Evolutionary conservation across 129 eudicot species (phyloP).

Genomic region (Arctium lappa): DNA sequence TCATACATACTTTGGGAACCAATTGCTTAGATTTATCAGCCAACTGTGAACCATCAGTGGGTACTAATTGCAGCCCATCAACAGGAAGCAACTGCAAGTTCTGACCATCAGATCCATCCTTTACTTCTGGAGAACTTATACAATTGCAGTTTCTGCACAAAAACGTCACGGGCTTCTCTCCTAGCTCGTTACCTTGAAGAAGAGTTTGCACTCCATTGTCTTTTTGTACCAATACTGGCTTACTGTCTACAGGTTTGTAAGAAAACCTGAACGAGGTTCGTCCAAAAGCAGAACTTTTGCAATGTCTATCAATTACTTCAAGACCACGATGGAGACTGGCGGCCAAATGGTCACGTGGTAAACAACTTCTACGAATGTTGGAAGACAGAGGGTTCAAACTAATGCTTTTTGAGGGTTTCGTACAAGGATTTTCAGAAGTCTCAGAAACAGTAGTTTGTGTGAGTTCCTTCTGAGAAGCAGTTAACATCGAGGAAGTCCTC

Average conservation of each 20-base stretch:
- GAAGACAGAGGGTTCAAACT: slow-evolving; percentile 1
- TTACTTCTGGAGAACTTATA: slow-evolving; percentile 27
- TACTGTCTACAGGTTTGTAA: slow-evolving; percentile 51
- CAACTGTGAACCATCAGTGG: slow-evolving; percentile 15
- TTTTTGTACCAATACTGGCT: slow-evolving; percentile 45
- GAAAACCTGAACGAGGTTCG: slow-evolving; percentile 69
- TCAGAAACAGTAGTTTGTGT: slow-evolving; percentile 19
- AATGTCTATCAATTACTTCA: slow-evolving; percentile 57
- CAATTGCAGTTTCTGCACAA: slow-evolving; percentile 69
- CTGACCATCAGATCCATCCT: slow-evolving; percentile 35
- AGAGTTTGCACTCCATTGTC: slow-evolving; percentile 77
- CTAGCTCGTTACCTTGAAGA: slow-evolving; percentile 39
- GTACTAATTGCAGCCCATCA: slow-evolving; percentile 26
- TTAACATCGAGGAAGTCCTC: slow-evolving; percentile 53
- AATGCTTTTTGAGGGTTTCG: slow-evolving; percentile 44
- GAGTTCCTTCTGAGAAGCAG: slow-evolving; percentile 58
- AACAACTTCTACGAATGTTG: slow-evolving; percentile 7
- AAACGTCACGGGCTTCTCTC: slow-evolving; percentile 20
- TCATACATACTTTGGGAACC: slow-evolving; percentile 73
- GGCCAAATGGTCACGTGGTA: slow-evolving; percentile 57
- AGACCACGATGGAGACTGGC: slow-evolving; percentile 88
- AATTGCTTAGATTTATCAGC: slow-evolving; percentile 51
- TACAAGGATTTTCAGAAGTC: slow-evolving; percentile 25
- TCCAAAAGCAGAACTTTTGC: slow-evolving; percentile 46
- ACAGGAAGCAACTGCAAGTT: slow-evolving; percentile 73